These are phyloP conservation scores for Setaria italica DNA, from an alignment of 202 grass and related monocot genomes.

Conservation along the genomic window DNA sequence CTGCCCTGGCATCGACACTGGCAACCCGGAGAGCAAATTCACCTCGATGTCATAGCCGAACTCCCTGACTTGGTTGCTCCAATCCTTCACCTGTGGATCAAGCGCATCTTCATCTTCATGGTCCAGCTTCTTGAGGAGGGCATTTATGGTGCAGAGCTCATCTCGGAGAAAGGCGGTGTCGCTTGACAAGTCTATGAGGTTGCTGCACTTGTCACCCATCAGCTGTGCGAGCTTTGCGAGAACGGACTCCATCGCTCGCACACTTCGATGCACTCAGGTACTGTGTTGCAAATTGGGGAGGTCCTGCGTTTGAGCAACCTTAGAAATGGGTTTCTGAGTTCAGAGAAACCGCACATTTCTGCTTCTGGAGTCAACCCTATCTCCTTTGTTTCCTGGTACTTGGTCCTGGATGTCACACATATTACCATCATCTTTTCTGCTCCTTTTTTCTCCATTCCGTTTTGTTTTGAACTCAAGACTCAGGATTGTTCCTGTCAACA, in stretches of 20 bases:
- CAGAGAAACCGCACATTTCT: neutral
- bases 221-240: slow-evolving; percentile 14
- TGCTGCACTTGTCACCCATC: neutral
- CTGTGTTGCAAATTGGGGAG: neutral
- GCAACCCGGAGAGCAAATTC: neutral
- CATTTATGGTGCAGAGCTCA: slow-evolving; percentile 38
- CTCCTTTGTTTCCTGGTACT: too few species aligned
- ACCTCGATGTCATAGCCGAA: slow-evolving; percentile 30
- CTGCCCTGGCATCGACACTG: neutral
- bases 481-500: too few species aligned
- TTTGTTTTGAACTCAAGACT: too few species aligned
- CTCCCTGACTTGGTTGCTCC: slow-evolving; percentile 45
- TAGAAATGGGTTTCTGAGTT: neutral
- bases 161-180: slow-evolving; percentile 13
- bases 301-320: too few species aligned
- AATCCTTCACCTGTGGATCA: slow-evolving; percentile 26
- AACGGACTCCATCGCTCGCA: slow-evolving; percentile 3
- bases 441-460: neutral
- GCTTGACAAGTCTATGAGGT: neutral
- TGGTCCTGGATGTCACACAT: neutral
- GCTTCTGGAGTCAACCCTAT: neutral
- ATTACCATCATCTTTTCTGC: neutral
- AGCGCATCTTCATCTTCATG: slow-evolving; percentile 20
- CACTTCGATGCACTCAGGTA: neutral
- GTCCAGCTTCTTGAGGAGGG: slow-evolving; percentile 23